These are phyloP conservation scores for Triangularia setosa DNA, from an alignment of 2,329 filamentous ascomycete species.

Conservation along the genomic window DNA sequence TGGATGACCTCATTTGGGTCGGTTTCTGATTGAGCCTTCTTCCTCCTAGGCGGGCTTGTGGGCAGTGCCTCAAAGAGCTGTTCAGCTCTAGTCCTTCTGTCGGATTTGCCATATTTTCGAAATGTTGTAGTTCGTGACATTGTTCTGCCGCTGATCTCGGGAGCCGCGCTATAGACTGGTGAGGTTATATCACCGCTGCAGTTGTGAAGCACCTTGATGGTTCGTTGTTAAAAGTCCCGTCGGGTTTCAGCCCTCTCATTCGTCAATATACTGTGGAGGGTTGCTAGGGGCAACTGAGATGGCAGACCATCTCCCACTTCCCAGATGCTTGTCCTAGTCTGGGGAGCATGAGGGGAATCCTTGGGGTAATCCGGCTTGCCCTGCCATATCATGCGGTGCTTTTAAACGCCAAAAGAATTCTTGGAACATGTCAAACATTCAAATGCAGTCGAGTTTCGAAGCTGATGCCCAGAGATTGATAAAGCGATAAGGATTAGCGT, in stretches of 20 bases:
- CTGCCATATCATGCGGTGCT: background rate
- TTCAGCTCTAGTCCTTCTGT: constrained; percentile 44
- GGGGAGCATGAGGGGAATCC: background rate
- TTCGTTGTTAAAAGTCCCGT: constrained; percentile 3
- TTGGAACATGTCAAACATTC: background rate
- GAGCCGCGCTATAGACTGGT: background rate
- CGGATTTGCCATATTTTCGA: constrained; percentile 50
- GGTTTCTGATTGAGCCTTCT: constrained; percentile 17
- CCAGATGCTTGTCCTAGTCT: background rate
- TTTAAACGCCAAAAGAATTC: background rate
- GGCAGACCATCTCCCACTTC: background rate
- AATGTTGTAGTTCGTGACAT: constrained; percentile 45
- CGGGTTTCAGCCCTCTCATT: constrained; percentile 5
- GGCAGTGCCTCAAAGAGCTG: constrained; percentile 51
- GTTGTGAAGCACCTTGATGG: constrained; percentile 8
- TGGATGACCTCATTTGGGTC: constrained; percentile 17
- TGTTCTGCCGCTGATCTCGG: constrained; percentile 25
- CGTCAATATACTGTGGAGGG: background rate
- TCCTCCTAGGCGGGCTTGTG: constrained; percentile 43
- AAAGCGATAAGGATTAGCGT: background rate
- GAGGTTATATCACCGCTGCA: background rate
- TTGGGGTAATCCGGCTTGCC: background rate
- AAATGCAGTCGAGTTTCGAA: background rate
- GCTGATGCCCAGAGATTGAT: background rate
- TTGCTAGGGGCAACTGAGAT: constrained; percentile 12